These are phyloP conservation scores for Monosporozyma aquatica DNA, from an alignment of 805 yeast genomes.

Conservation along the genomic window DNA sequence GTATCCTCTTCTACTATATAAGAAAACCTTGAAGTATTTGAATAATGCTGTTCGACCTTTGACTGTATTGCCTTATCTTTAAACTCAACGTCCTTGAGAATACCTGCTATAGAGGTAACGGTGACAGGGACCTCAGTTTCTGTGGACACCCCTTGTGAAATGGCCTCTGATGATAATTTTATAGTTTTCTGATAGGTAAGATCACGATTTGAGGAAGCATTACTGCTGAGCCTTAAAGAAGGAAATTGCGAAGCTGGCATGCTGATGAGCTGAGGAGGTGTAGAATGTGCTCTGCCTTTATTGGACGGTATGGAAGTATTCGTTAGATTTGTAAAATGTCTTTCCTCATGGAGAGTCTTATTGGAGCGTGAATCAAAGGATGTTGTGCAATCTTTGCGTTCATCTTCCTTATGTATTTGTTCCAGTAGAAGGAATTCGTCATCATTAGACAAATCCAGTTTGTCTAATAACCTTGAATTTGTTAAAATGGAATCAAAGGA, in stretches of 20 bases:
- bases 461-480: slow-evolving; percentile 26
- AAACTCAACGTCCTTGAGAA: slow-evolving; percentile 7
- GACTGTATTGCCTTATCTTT: slow-evolving; percentile 15
- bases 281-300: not conserved
- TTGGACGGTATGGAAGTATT: too few species aligned
- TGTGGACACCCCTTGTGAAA: too few species aligned
- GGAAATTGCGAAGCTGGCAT: slow-evolving; percentile 30
- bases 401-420: slow-evolving; percentile 13
- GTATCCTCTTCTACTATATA: slow-evolving; percentile 28
- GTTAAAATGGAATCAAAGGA: slow-evolving; percentile 28
- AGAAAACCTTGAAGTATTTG: slow-evolving; percentile 24
- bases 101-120: slow-evolving; percentile 3
- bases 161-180: not conserved
- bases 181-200: not conserved
- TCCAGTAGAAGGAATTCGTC: slow-evolving; percentile 25
- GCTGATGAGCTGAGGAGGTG: slow-evolving; percentile 11
- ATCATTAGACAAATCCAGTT: slow-evolving; percentile 25
- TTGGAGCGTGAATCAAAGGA: too few species aligned
- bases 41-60: slow-evolving; percentile 24
- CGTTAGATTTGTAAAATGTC: too few species aligned
- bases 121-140: too few species aligned
- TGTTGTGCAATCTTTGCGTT: slow-evolving; percentile 8
- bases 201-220: not conserved
- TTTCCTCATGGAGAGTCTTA: too few species aligned
- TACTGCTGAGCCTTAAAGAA: slow-evolving; percentile 14